Evolutionary conservation across 1,139 yeast species (phyloP).

Genomic region (Blastobotrys raffinosifermentans): DNA sequence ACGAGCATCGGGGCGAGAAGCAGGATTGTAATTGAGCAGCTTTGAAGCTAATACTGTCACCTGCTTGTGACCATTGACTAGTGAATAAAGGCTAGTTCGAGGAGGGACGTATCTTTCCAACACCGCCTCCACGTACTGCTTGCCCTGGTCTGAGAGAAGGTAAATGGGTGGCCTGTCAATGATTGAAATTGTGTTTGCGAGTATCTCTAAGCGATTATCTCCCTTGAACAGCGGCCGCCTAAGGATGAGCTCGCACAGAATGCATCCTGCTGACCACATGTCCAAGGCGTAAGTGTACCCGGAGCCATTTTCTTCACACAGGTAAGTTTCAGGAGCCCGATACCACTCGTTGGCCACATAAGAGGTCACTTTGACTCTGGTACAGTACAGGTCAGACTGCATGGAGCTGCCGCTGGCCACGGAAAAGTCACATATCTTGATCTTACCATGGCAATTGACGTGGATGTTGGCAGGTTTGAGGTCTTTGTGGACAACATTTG

Average conservation of each 20-base stretch:
- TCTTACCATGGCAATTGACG: slow-evolving; percentile 58
- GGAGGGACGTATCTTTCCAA: background rate
- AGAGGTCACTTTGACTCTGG: slow-evolving; percentile 44
- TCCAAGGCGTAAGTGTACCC: slow-evolving; percentile 51
- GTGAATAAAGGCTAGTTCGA: background rate
- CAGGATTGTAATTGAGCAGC: background rate
- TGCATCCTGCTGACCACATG: slow-evolving; percentile 92
- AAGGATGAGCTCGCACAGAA: slow-evolving; percentile 76
- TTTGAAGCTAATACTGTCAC: background rate
- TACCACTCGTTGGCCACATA: slow-evolving; percentile 96
- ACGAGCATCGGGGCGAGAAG: background rate
- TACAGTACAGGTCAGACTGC: background rate
- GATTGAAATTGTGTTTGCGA: slow-evolving; percentile 66
- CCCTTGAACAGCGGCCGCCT: slow-evolving; percentile 82
- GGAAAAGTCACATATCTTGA: slow-evolving; percentile 84
- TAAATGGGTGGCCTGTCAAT: slow-evolving; percentile 78
- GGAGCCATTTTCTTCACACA: slow-evolving; percentile 35
- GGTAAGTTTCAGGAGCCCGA: slow-evolving; percentile 84
- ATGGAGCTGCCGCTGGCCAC: slow-evolving; percentile 64
- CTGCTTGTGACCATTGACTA: background rate
- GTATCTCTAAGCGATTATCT: slow-evolving; percentile 74
- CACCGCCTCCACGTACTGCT: background rate
- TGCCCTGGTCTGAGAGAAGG: slow-evolving; percentile 30
- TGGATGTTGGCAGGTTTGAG: slow-evolving; percentile 80
- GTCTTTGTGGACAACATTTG: slow-evolving; percentile 95